Conservation (phyloP, 768 basidiomycete genomes). For the Naganishia vaughanmartiniae region DNA sequence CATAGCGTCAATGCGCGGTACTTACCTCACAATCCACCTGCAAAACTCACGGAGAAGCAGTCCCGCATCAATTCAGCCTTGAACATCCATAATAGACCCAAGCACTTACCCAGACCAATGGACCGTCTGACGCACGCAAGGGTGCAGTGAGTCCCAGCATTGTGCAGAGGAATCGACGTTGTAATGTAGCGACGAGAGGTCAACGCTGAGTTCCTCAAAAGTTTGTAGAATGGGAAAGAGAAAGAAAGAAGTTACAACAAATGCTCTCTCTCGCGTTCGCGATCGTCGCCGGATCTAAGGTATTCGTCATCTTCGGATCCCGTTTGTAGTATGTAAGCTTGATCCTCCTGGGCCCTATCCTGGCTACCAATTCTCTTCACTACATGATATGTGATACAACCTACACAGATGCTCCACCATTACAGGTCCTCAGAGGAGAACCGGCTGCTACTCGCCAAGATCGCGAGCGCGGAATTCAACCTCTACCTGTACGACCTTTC, state of each 20-base stretch:
- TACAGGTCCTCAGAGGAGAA: neutral
- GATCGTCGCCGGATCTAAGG: neutral
- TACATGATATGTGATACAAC: conserved; percentile 4
- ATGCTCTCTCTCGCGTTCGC: neutral
- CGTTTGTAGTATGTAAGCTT: neutral
- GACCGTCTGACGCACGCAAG: conserved; percentile 46
- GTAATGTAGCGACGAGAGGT: neutral
- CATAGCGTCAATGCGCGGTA: neutral
- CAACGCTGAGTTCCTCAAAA: neutral
- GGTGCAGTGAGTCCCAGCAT: conserved; percentile 18
- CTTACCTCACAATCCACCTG: conserved; percentile 47
- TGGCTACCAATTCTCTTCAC: neutral
- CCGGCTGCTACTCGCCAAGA: neutral
- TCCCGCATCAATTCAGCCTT: neutral
- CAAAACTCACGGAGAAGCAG: neutral
- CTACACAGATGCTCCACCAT: neutral
- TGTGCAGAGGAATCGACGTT: neutral
- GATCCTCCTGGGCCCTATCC: neutral
- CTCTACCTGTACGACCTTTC: neutral
- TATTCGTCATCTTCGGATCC: conserved; percentile 20
- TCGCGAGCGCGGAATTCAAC: neutral
- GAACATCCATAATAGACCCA: neutral
- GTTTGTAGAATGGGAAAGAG: neutral
- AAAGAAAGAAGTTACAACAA: neutral
- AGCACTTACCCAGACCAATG: conserved; percentile 46